Evolutionary conservation across 1,284 basidiomycete species (phyloP).

Genomic region (Peniophora sp.): DNA sequence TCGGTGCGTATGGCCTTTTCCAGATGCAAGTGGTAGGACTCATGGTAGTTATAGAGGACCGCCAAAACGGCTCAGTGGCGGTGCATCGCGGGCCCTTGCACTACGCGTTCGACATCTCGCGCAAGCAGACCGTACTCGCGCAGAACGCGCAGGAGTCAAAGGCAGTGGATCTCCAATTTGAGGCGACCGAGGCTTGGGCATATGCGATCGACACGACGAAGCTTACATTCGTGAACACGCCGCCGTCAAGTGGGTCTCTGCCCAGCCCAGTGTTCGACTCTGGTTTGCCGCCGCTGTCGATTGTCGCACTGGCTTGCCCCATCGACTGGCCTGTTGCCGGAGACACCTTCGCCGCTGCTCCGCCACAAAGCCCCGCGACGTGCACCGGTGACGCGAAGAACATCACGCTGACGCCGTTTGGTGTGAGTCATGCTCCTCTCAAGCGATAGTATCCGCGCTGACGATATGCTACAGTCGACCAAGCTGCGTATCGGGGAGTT

Average conservation of each 20-base stretch:
- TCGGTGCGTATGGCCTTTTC: conserved; percentile 23
- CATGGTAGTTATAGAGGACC: conserved; percentile 28
- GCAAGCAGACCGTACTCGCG: conserved; percentile 34
- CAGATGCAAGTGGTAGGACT: not conserved
- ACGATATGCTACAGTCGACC: conserved; percentile 28
- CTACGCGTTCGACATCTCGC: conserved; percentile 45
- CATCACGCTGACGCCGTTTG: conserved; percentile 43
- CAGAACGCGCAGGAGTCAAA: conserved; percentile 37
- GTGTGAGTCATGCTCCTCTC: conserved; percentile 28
- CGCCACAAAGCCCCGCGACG: conserved; percentile 33
- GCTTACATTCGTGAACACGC: conserved; percentile 34
- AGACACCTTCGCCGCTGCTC: conserved; percentile 40
- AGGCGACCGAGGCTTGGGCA: conserved; percentile 41
- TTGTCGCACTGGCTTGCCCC: conserved; percentile 41
- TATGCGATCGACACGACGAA: conserved; percentile 49
- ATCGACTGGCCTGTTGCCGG: conserved; percentile 43
- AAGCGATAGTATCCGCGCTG: conserved; percentile 2
- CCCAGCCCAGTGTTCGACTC: conserved; percentile 50
- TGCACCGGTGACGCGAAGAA: conserved; percentile 36
- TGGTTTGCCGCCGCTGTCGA: conserved; percentile 40
- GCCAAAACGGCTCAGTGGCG: conserved; percentile 45
- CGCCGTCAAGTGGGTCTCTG: conserved; percentile 29
- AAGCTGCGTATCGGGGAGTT: conserved; percentile 50
- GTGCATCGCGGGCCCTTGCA: conserved; percentile 49
- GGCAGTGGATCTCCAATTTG: conserved; percentile 46